These are phyloP conservation scores for Paratinospora sagittata DNA, from an alignment of 164 flowering plant genomes.

Conservation along the genomic window DNA sequence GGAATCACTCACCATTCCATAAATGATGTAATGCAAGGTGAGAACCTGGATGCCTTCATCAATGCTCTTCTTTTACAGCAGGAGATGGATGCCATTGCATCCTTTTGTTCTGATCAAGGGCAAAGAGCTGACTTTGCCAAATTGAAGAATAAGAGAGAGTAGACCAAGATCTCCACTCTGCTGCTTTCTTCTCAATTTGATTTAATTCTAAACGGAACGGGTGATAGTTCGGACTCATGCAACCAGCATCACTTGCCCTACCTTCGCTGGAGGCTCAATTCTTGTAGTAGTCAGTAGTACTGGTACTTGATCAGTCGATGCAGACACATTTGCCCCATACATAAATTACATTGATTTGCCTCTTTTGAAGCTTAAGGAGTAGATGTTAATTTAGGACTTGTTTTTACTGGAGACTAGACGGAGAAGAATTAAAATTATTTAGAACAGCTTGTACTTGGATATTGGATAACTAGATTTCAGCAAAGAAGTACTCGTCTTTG, in stretches of 20 bases:
- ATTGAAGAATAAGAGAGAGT: background rate
- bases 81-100: constrained; percentile 88
- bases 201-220: background rate
- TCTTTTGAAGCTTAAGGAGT: background rate
- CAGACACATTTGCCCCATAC: no score
- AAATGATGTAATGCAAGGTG: constrained; percentile 74
- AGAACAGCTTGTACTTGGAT: background rate
- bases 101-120: constrained; percentile 31
- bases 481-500: no score
- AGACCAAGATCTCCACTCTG: background rate
- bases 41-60: constrained; percentile 60
- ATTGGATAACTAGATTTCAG: background rate
- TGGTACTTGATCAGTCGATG: background rate
- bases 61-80: constrained; percentile 84
- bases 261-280: background rate
- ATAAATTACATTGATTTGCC: no score
- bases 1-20: constrained; percentile 80
- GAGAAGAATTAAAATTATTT: background rate
- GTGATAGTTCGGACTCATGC: background rate
- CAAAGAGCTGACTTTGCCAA: background rate
- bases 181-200: background rate
- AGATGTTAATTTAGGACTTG: no score
- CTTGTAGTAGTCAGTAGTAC: background rate
- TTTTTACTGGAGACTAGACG: background rate
- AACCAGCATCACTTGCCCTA: background rate